phyloP scores from a whole-genome alignment of 495 filamentous ascomycete genomes.

The Tricharina praecox region DNA sequence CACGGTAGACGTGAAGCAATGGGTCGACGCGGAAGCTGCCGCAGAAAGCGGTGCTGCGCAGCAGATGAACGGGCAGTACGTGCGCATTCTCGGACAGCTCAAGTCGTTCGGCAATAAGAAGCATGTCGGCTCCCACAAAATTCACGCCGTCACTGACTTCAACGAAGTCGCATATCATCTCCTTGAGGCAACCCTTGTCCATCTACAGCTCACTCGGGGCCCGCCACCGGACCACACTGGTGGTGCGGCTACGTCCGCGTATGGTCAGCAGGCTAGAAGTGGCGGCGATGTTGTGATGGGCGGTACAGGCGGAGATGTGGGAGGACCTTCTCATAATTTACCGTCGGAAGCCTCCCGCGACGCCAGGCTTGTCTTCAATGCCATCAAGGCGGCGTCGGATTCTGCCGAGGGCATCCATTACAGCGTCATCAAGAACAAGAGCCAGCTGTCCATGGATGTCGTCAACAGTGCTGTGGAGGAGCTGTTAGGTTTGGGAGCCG shows the following conservation, averaged over 20 bases:
- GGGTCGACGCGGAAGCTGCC: slow-evolving; percentile 51
- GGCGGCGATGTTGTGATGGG: slow-evolving; percentile 29
- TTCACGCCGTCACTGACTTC: slow-evolving; percentile 60
- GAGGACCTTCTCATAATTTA: slow-evolving; percentile 21
- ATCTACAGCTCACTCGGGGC: slow-evolving; percentile 73
- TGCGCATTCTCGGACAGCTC: slow-evolving; percentile 63
- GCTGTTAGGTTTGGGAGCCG: slow-evolving; percentile 49
- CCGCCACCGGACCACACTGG: slow-evolving; percentile 30
- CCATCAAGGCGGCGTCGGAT: slow-evolving; percentile 42
- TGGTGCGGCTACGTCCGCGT: slow-evolving; percentile 16
- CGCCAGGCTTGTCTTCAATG: slow-evolving; percentile 51
- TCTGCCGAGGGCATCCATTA: slow-evolving; percentile 67
- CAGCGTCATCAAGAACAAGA: slow-evolving; percentile 48
- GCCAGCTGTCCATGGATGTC: slow-evolving; percentile 38
- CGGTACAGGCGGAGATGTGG: slow-evolving; percentile 20
- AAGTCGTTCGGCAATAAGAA: slow-evolving; percentile 63
- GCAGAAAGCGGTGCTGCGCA: slow-evolving; percentile 36
- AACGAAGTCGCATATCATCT: slow-evolving; percentile 86
- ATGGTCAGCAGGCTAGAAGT: slow-evolving; percentile 27
- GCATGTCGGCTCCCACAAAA: slow-evolving; percentile 62
- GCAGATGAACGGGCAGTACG: slow-evolving; percentile 51
- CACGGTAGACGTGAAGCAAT: slow-evolving; percentile 80
- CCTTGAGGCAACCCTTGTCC: slow-evolving; percentile 72
- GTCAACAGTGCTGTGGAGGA: slow-evolving; percentile 63
- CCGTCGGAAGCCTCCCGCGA: slow-evolving; percentile 37